These are phyloP conservation scores for Cordyceps tenuipes DNA, from an alignment of 2,329 filamentous ascomycete genomes.

Conservation along the genomic window DNA sequence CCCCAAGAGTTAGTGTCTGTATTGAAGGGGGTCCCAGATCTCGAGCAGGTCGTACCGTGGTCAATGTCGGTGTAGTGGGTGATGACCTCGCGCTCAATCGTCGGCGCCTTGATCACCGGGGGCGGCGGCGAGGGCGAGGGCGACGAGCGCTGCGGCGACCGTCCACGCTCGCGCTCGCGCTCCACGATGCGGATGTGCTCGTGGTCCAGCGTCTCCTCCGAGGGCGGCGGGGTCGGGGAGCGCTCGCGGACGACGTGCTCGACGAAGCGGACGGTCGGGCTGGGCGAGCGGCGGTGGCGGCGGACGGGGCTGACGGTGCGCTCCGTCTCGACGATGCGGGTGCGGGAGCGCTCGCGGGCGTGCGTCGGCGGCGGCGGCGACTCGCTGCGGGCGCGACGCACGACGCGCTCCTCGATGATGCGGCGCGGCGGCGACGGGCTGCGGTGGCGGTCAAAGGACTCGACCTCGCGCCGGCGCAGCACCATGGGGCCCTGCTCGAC, in stretches of 20 bases:
- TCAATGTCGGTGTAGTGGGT: slow-evolving; percentile 83
- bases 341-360: slow-evolving; percentile 26
- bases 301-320: slow-evolving; percentile 30
- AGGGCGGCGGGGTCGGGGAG: slow-evolving; percentile 24
- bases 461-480: slow-evolving; percentile 46
- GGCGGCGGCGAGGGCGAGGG: slow-evolving; percentile 50
- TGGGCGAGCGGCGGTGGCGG: slow-evolving; percentile 23
- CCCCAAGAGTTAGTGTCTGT: not conserved
- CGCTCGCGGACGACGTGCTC: slow-evolving; percentile 18
- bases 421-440: slow-evolving; percentile 31
- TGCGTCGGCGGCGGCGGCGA: too few relatives aligned
- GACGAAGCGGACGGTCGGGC: slow-evolving; percentile 27
- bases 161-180: slow-evolving; percentile 34
- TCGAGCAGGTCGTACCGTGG: slow-evolving; percentile 50
- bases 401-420: slow-evolving; percentile 32
- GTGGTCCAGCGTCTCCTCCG: slow-evolving; percentile 24
- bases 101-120: slow-evolving; percentile 63
- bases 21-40: too few relatives aligned
- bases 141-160: slow-evolving; percentile 37
- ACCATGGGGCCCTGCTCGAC: slow-evolving; percentile 44
- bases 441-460: slow-evolving; percentile 42
- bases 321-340: slow-evolving; percentile 32
- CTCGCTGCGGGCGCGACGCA: slow-evolving; percentile 35
- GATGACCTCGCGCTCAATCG: slow-evolving; percentile 80
- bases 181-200: slow-evolving; percentile 45